Evolutionary conservation across 2,329 filamentous ascomycete species (phyloP).

Genomic region (Pleomassaria siparia): DNA sequence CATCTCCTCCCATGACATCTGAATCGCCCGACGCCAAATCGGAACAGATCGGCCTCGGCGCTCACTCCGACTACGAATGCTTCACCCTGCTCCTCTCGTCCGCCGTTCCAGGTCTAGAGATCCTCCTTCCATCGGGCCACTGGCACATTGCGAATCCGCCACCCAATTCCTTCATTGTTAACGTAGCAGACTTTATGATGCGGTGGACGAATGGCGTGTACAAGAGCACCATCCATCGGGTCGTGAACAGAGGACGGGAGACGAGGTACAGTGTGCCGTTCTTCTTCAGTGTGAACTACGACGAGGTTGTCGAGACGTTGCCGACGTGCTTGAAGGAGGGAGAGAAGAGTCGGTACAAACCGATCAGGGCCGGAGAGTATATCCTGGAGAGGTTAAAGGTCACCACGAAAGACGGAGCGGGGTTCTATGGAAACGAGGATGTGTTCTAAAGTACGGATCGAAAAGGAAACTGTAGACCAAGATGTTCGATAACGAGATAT

Average conservation of each 20-base stretch:
- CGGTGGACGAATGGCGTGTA: constrained; percentile 55
- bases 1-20: constrained; percentile 1
- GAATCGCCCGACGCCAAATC: constrained; percentile 18
- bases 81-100: constrained; percentile 38
- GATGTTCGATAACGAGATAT: too few species aligned
- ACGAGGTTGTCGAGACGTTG: constrained; percentile 43
- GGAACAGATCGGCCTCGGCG: constrained; percentile 41
- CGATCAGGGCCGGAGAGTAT: constrained; percentile 44
- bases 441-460: constrained; percentile 7
- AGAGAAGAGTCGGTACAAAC: constrained; percentile 33
- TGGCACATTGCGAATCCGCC: constrained; percentile 43
- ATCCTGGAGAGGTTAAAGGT: constrained; percentile 42
- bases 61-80: constrained; percentile 40
- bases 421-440: constrained; percentile 25
- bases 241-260: constrained; percentile 43
- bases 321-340: constrained; percentile 40
- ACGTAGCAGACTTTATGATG: constrained; percentile 55
- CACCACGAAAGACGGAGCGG: constrained; percentile 34
- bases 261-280: constrained; percentile 52
- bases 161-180: constrained; percentile 52
- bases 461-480: too few species aligned
- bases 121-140: constrained; percentile 31
- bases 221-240: constrained; percentile 53
- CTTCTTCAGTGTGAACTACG: constrained; percentile 50
- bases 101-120: constrained; percentile 33